Percentiles rank a stretch among this genome's conserved stretches.
phyloP scores from a whole-genome alignment of 1,139 yeast species.

The Pichia sp. region DNA sequence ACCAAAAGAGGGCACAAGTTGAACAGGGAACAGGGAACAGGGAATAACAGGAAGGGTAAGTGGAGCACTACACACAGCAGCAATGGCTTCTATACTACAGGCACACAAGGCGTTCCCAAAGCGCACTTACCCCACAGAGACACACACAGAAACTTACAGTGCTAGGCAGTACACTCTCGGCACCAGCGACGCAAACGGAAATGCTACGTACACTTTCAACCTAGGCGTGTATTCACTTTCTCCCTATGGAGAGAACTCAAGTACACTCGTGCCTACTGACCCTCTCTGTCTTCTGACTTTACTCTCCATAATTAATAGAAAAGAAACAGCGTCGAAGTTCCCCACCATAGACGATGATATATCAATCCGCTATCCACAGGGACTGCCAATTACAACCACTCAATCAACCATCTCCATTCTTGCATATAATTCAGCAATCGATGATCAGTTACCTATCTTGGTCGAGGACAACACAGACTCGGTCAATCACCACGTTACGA shows the following conservation, averaged over 20 bases:
- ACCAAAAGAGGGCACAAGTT: no score
- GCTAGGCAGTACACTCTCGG: neutral
- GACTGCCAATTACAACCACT: no score
- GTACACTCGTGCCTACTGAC: constrained; percentile 33
- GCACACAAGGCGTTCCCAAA: neutral
- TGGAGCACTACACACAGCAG: no score
- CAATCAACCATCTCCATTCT: constrained; percentile 27
- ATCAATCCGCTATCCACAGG: no score
- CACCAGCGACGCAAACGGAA: neutral
- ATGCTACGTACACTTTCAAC: neutral
- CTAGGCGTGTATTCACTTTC: constrained; percentile 38
- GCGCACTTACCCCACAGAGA: neutral
- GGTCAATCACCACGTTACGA: constrained; percentile 25
- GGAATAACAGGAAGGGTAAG: no score
- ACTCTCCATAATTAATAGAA: constrained; percentile 25
- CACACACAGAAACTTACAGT: neutral
- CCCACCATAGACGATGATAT: constrained; percentile 20
- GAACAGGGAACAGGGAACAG: no score
- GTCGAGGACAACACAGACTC: constrained; percentile 33
- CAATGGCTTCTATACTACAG: no score
- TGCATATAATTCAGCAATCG: constrained; percentile 36
- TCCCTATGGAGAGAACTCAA: constrained; percentile 12
- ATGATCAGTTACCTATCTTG: constrained; percentile 37
- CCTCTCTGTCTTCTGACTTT: constrained; percentile 34
- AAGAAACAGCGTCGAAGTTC: constrained; percentile 23